Evolutionary conservation across 306 rosid genomes (phyloP).

Genomic region (Ziziphus jujuba): DNA sequence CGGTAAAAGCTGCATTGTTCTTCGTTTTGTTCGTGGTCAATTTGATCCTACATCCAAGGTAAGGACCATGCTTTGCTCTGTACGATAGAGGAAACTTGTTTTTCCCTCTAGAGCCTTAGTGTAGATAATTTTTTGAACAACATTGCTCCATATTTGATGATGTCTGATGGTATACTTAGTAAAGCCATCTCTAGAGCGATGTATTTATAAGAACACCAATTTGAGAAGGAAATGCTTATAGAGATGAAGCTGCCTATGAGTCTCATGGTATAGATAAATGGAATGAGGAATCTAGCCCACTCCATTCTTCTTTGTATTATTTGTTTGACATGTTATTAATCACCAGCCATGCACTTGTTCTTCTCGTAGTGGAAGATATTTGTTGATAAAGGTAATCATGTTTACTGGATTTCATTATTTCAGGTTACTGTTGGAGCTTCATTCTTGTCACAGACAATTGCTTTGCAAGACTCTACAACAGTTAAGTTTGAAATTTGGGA

Average conservation of each 20-base stretch:
- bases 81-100: not conserved
- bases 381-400: slow-evolving; percentile 13
- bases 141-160: slow-evolving; percentile 1
- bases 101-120: not conserved
- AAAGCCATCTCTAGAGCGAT: too few relatives aligned
- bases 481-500: slow-evolving; percentile 99
- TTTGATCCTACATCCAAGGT: slow-evolving; percentile 99
- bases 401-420: slow-evolving; percentile 37
- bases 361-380: not conserved
- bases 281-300: not conserved
- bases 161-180: too few relatives aligned
- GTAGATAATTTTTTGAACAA: not conserved
- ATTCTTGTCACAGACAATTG: slow-evolving; percentile 97
- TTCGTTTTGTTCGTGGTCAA: slow-evolving; percentile 97
- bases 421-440: slow-evolving; percentile 99
- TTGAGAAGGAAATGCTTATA: not conserved
- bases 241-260: not conserved
- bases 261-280: not conserved
- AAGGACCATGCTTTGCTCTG: slow-evolving; percentile 23
- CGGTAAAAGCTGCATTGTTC: slow-evolving; percentile 99
- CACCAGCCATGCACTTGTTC: too few relatives aligned
- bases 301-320: not conserved
- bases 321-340: not conserved
- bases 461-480: slow-evolving; percentile 95
- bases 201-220: too few relatives aligned